Evolutionary conservation across 495 filamentous ascomycete species (phyloP), one percentile per base, ranked within the genome.

Genomic region (Collariella sp.): DNA sequence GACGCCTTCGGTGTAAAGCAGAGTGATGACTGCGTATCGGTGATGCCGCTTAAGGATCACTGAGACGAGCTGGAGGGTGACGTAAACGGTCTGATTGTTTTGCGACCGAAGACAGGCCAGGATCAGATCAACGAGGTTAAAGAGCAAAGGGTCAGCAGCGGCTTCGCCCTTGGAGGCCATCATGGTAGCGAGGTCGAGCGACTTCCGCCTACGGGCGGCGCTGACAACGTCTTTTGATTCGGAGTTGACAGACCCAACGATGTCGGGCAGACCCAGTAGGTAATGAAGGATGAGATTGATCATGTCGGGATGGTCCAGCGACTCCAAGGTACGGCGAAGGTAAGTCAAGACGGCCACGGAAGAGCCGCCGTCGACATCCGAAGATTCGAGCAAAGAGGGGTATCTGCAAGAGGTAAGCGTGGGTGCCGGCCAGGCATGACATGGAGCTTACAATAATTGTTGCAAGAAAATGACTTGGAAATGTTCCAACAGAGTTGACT

Each of bases 391-490:
- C 19, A 99, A 71, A 7, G 94, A 97, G 26, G 93, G 93, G 62
- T 97, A 96, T 73, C 89, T 95, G 51, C 35, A 59, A 50, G 19
- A 0, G 4, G 48, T 63, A 18, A 67, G 56, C 52, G 38, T 12
- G 12, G 47, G 13, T 19, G 12, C 7, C 20, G 47, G n/a, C 15
- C 1, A 16, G 5, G n/a, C 16, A 12, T 5, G 5, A 10, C 39
- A 33, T 45, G 16, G 0, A n/a, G 70, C 85, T 70, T 70, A 98
- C 86, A 99, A 68, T 64, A 99, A 72, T 67, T 97, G 93, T 61
- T 96, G 88, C 40, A 99, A 72, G 66, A 99, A 99, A 10, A 99
- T 80, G 56, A 97, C 85, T 65, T 96, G 89, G 64, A 97, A 99
- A 68, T 99, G 94, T 67, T 97, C 94, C 38, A 99, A 73, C 20